Evolutionary conservation across 805 yeast genomes (phyloP).

Genomic region (Vanderwaltozyma polyspora): DNA sequence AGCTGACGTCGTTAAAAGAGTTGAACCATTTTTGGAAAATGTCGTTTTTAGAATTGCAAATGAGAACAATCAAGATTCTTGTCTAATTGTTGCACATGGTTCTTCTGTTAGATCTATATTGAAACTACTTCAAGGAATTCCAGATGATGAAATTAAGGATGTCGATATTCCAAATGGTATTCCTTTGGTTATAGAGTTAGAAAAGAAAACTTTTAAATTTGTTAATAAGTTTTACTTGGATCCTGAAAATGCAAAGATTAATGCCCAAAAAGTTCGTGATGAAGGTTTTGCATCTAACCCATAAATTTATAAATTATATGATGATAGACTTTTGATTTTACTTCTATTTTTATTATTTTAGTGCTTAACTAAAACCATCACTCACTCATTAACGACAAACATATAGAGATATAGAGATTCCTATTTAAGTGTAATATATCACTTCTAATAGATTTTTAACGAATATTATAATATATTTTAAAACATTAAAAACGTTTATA

Average conservation of each 20-base stretch:
- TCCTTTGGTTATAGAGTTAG: constrained; percentile 60
- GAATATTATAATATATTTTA: too few species aligned
- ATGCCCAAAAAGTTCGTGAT: constrained; percentile 68
- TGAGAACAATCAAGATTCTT: constrained; percentile 42
- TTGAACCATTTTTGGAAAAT: constrained; percentile 47
- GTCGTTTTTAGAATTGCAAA: constrained; percentile 35
- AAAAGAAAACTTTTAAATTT: constrained; percentile 35
- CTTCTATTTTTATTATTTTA: not conserved
- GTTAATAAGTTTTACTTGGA: constrained; percentile 55
- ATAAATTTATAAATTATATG: constrained; percentile 1
- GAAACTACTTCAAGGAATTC: constrained; percentile 53
- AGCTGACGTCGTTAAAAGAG: constrained; percentile 56
- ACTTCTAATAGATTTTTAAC: too few species aligned
- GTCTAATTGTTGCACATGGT: constrained; percentile 70
- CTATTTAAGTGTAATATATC: too few species aligned
- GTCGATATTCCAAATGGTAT: constrained; percentile 78
- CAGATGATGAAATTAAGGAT: constrained; percentile 58
- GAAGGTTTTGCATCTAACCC: constrained; percentile 45
- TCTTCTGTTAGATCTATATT: constrained; percentile 67
- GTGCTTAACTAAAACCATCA: not conserved
- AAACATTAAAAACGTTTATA: too few species aligned
- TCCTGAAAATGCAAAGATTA: constrained; percentile 67
- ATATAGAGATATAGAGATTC: not conserved
- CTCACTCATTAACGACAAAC: not conserved
- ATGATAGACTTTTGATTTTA: not conserved